Conservation (phyloP, 352 stramenopile genomes). For the Globisporangium camurandrum region DNA sequence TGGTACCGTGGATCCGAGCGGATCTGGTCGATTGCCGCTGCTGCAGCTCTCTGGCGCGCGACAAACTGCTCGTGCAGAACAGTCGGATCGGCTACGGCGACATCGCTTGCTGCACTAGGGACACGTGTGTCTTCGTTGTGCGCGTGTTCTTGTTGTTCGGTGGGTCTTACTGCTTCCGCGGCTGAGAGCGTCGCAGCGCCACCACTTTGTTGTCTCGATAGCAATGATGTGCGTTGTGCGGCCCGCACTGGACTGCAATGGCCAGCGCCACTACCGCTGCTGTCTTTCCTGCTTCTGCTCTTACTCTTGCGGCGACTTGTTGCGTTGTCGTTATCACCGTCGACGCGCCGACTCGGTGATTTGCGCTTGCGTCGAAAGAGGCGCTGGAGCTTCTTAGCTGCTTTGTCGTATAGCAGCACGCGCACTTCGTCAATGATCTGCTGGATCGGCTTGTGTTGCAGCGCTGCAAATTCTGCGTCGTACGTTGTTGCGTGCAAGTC, state of each 20-base stretch:
- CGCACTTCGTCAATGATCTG: slow-evolving; percentile 54
- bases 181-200: background rate
- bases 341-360: background rate
- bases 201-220: background rate
- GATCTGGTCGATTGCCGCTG: slow-evolving; percentile 18
- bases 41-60: slow-evolving; percentile 2
- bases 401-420: slow-evolving; percentile 47
- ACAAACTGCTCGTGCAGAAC: slow-evolving; percentile 11
- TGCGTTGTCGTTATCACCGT: too few relatives aligned
- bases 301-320: too few relatives aligned
- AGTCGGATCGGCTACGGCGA: background rate
- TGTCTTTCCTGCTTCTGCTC: too few relatives aligned
- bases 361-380: slow-evolving; percentile 44
- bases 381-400: slow-evolving; percentile 48
- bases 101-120: background rate
- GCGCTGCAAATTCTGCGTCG: slow-evolving; percentile 33
- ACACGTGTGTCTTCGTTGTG: background rate
- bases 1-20: slow-evolving; percentile 15
- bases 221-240: too few relatives aligned
- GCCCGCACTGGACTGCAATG: too few relatives aligned
- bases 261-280: too few relatives aligned
- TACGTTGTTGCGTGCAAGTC: slow-evolving; percentile 40
- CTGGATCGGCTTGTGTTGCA: slow-evolving; percentile 34
- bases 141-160: background rate
- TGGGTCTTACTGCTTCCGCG: background rate